phyloP scores from a whole-genome alignment of 169 alveolate genomes.

The Condylostoma magnum region DNA sequence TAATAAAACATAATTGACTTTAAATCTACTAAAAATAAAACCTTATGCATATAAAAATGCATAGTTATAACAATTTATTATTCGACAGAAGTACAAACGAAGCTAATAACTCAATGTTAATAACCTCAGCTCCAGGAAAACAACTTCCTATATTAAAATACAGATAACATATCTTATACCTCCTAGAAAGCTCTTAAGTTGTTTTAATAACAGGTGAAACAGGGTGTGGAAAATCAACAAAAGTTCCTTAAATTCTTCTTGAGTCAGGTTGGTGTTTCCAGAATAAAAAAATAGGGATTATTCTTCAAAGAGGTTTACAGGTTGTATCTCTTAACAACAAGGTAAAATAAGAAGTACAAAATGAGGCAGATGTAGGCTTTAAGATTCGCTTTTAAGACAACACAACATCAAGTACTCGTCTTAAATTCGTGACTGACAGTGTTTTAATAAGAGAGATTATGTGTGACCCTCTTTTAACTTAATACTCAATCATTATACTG shows the following conservation, averaged over 20 bases:
- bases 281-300: background rate
- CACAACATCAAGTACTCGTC: background rate
- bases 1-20: too few species aligned
- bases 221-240: slow-evolving; percentile 23
- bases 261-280: slow-evolving; percentile 1
- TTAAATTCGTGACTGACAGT: slow-evolving; percentile 9
- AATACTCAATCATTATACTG: slow-evolving; percentile 35
- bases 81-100: too few species aligned
- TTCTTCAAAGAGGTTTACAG: background rate
- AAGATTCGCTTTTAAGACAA: background rate
- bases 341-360: background rate
- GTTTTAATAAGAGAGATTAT: background rate
- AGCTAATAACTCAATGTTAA: too few species aligned
- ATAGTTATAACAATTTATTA: too few species aligned
- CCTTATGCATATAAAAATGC: too few species aligned
- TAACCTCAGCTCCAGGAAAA: too few species aligned
- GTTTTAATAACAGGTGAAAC: slow-evolving; percentile 7
- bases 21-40: too few species aligned
- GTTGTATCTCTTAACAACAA: background rate
- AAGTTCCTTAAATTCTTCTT: slow-evolving; percentile 12
- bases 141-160: background rate
- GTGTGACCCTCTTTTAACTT: background rate
- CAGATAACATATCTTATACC: background rate
- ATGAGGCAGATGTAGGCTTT: background rate
- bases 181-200: background rate